Conservation (phyloP, 768 basidiomycete species). For the Psilocybe tampanensis region DNA sequence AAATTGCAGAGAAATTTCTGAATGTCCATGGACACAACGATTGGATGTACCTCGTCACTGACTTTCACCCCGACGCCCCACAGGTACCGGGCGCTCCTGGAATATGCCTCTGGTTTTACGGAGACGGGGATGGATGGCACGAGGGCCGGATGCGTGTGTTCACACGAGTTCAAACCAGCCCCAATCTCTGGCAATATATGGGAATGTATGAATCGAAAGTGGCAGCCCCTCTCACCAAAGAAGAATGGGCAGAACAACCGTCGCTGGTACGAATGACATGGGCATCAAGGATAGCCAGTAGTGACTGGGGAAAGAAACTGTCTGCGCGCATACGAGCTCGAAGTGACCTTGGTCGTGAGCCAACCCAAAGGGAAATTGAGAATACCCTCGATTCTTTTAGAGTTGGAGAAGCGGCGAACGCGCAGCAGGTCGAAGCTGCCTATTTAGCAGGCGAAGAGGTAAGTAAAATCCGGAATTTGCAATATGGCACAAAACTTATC, state of each 20-base stretch:
- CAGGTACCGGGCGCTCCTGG: slow-evolving; percentile 36
- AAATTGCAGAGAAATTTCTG: slow-evolving; percentile 17
- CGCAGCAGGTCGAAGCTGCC: slow-evolving; percentile 28
- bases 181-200: slow-evolving; percentile 29
- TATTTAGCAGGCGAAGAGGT: slow-evolving; percentile 36
- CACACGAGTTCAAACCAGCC: slow-evolving; percentile 17
- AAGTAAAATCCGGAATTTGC: neutral
- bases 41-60: slow-evolving; percentile 35
- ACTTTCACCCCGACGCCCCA: slow-evolving; percentile 37
- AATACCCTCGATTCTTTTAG: slow-evolving; percentile 2
- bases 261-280: slow-evolving; percentile 30
- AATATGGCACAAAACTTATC: neutral
- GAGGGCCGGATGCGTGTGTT: slow-evolving; percentile 8
- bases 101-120: slow-evolving; percentile 24
- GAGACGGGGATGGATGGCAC: neutral
- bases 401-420: slow-evolving; percentile 1
- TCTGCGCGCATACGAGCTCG: slow-evolving; percentile 31
- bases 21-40: slow-evolving; percentile 30
- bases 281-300: slow-evolving; percentile 27
- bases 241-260: slow-evolving; percentile 27
- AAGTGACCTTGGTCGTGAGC: slow-evolving; percentile 21
- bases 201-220: slow-evolving; percentile 27
- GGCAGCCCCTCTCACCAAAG: slow-evolving; percentile 24
- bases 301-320: slow-evolving; percentile 27
- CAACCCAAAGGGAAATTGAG: slow-evolving; percentile 26